phyloP scores from a whole-genome alignment of 306 rosid genomes.

The Acacia melanoxylon region DNA sequence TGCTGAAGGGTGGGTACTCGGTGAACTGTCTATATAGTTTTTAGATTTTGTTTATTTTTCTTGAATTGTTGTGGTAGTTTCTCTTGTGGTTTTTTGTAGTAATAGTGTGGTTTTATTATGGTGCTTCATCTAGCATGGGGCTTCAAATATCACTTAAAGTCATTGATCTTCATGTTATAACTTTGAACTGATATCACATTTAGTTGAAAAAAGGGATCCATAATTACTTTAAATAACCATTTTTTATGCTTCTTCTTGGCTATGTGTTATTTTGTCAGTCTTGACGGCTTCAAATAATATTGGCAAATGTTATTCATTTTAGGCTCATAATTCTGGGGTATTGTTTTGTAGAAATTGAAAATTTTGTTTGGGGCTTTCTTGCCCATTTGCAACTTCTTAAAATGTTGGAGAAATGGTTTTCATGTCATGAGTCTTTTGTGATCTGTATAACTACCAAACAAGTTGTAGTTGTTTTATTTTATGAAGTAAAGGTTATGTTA shows the following conservation, averaged over 20 bases:
- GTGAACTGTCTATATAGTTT: constrained; percentile 23
- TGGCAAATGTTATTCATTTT: constrained; percentile 16
- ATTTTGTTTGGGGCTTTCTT: not conserved
- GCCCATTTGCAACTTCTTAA: not conserved
- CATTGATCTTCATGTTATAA: constrained; percentile 8
- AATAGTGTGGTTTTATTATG: not conserved
- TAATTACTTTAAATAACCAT: constrained; percentile 11
- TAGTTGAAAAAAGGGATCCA: constrained; percentile 22
- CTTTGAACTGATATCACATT: constrained; percentile 13
- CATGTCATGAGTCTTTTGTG: not conserved
- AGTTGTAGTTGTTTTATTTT: not conserved
- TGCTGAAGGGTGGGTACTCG: constrained; percentile 63
- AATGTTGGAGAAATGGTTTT: not conserved
- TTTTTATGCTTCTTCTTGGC: constrained; percentile 3
- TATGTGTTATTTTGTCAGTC: constrained; percentile 14
- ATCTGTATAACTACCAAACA: not conserved
- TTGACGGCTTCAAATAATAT: constrained; percentile 29
- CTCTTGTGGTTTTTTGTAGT: constrained; percentile 22
- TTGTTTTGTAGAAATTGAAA: constrained; percentile 11
- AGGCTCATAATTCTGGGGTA: constrained; percentile 1
- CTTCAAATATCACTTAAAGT: constrained; percentile 7
- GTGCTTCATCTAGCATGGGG: constrained; percentile 21
- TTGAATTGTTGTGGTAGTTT: constrained; percentile 17
- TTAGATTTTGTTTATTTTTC: constrained; percentile 6
- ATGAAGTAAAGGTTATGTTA: not conserved